Conservation (phyloP, 805 yeast species). For the Metschnikowia vanudenii region DNA sequence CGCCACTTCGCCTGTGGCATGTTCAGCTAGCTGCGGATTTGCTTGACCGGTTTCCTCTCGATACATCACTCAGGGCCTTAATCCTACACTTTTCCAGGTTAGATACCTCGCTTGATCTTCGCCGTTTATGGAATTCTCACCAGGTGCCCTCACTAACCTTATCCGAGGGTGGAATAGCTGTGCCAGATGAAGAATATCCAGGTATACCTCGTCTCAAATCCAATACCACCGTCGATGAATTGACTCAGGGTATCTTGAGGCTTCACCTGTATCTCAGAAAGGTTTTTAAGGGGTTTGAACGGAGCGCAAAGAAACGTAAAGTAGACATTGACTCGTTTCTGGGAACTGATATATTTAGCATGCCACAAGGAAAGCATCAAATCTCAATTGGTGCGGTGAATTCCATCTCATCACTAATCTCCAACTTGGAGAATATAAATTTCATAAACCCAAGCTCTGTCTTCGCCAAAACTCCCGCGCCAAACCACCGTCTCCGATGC, state of each 20-base stretch:
- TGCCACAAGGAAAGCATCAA: background rate
- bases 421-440: constrained; percentile 20
- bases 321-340: background rate
- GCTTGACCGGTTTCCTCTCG: constrained; percentile 14
- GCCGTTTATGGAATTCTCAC: background rate
- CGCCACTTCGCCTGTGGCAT: constrained; percentile 16
- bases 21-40: constrained; percentile 12
- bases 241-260: background rate
- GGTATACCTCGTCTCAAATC: constrained; percentile 2
- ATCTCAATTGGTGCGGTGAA: constrained; percentile 16
- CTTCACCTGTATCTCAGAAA: background rate
- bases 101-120: constrained; percentile 2
- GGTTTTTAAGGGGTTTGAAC: constrained; percentile 1
- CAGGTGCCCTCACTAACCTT: background rate
- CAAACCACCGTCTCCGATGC: constrained; percentile 4
- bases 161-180: constrained; percentile 1
- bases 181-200: constrained; percentile 1
- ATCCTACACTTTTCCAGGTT: constrained; percentile 6
- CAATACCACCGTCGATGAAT: background rate
- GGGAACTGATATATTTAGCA: constrained; percentile 1
- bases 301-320: constrained; percentile 4
- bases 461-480: constrained; percentile 1
- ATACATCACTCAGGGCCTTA: constrained; percentile 13
- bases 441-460: constrained; percentile 20
- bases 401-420: constrained; percentile 21